phyloP scores from a whole-genome alignment of 2,329 filamentous ascomycete genomes.

The Aschersonia sp. region DNA sequence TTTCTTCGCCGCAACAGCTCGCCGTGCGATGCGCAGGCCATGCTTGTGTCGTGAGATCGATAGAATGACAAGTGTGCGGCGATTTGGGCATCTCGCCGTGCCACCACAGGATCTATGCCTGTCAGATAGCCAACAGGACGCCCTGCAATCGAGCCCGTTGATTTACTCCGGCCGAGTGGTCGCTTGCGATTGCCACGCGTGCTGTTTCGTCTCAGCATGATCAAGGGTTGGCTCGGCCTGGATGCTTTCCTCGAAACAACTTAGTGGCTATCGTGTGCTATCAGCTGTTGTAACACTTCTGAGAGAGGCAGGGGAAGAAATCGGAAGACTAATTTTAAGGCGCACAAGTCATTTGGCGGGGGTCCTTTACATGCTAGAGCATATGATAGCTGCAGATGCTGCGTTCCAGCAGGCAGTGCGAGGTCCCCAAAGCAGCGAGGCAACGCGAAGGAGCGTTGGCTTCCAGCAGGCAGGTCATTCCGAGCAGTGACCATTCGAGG shows the following conservation, averaged over 20 bases:
- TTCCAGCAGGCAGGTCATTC: too few species aligned
- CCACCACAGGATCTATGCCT: slow-evolving; percentile 31
- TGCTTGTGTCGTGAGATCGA: slow-evolving; percentile 21
- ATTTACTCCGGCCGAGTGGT: slow-evolving; percentile 36
- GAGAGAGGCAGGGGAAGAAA: not conserved
- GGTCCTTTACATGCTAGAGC: too few species aligned
- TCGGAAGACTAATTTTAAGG: not conserved
- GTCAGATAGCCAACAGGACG: slow-evolving; percentile 28
- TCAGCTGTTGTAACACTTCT: not conserved
- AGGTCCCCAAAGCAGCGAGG: too few species aligned
- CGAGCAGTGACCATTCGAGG: too few species aligned
- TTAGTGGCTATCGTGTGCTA: not conserved
- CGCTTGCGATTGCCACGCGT: slow-evolving; percentile 24
- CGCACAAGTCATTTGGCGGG: not conserved
- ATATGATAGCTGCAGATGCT: too few species aligned
- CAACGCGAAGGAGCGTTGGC: too few species aligned
- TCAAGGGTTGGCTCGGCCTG: not conserved
- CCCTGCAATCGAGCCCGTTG: slow-evolving; percentile 27
- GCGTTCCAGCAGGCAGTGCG: too few species aligned
- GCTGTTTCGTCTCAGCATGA: slow-evolving; percentile 37
- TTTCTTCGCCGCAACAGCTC: slow-evolving; percentile 7
- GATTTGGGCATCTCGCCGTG: slow-evolving; percentile 44
- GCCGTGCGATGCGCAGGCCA: slow-evolving; percentile 6
- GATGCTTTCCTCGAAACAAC: too few species aligned
- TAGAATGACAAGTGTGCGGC: slow-evolving; percentile 48